Percentiles rank a stretch among this genome's conserved stretches.
phyloP scores from a whole-genome alignment of 2,329 filamentous ascomycete genomes.

The Aspergillus chevalieri region DNA sequence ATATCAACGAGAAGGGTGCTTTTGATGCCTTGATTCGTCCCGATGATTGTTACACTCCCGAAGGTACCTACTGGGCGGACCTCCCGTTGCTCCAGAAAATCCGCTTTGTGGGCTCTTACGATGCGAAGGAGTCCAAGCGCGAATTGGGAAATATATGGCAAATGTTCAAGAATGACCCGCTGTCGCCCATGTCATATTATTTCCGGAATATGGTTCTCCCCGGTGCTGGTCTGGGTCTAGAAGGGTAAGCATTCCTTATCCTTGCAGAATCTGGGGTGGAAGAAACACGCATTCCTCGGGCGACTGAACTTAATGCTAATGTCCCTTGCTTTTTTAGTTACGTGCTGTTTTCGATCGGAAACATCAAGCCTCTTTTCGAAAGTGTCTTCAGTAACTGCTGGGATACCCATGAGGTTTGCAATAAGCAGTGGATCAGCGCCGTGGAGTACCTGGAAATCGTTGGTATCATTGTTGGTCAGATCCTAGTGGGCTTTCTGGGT shows the following conservation, averaged over 20 bases:
- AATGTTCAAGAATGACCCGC: slow-evolving; percentile 81
- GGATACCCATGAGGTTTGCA: slow-evolving; percentile 61
- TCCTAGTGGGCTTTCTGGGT: slow-evolving; percentile 74
- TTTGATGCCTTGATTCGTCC: slow-evolving; percentile 79
- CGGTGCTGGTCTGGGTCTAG: slow-evolving; percentile 82
- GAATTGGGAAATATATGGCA: slow-evolving; percentile 63
- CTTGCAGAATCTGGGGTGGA: neutral
- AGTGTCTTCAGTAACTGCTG: slow-evolving; percentile 74
- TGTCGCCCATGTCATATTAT: slow-evolving; percentile 79
- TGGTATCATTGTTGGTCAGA: slow-evolving; percentile 92
- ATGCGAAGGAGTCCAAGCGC: slow-evolving; percentile 60
- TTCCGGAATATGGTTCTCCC: slow-evolving; percentile 86
- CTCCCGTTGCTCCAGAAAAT: slow-evolving; percentile 64
- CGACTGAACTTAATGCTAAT: neutral
- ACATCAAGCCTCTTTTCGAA: slow-evolving; percentile 75
- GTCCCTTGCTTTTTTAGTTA: slow-evolving; percentile 51
- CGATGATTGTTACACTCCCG: slow-evolving; percentile 75
- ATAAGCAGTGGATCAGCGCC: slow-evolving; percentile 71
- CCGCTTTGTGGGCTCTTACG: slow-evolving; percentile 68
- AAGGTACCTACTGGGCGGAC: slow-evolving; percentile 91
- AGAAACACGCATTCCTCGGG: neutral
- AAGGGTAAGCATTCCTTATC: slow-evolving; percentile 50
- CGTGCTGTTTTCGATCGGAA: slow-evolving; percentile 94
- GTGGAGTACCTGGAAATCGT: slow-evolving; percentile 89
- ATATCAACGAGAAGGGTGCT: slow-evolving; percentile 52